phyloP scores from a whole-genome alignment of 2,329 filamentous ascomycete species.

The Lanzia echinophila region DNA sequence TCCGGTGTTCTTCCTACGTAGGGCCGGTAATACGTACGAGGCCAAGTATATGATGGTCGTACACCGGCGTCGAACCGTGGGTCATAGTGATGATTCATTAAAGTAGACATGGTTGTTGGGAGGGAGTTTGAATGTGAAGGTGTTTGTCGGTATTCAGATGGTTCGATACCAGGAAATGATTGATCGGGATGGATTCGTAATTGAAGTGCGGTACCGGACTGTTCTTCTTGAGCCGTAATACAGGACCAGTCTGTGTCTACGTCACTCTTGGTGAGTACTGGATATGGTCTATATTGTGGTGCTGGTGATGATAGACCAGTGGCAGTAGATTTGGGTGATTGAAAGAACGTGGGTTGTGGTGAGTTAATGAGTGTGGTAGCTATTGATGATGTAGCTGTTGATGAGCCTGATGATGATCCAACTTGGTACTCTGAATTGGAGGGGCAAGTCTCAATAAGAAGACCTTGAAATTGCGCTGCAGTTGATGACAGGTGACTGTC shows the following conservation, averaged over 20 bases:
- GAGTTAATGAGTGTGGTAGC: slow-evolving; percentile 7
- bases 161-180: slow-evolving; percentile 15
- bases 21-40: slow-evolving; percentile 22
- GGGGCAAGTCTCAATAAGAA: slow-evolving; percentile 23
- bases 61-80: slow-evolving; percentile 25
- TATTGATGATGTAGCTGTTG: slow-evolving; percentile 15
- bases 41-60: slow-evolving; percentile 29
- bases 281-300: slow-evolving; percentile 24
- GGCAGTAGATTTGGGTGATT: slow-evolving; percentile 3
- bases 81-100: slow-evolving; percentile 30
- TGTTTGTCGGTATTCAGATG: slow-evolving; percentile 10
- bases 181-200: slow-evolving; percentile 24
- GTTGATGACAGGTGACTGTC: slow-evolving; percentile 28
- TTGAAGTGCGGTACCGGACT: slow-evolving; percentile 18
- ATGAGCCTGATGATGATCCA: slow-evolving; percentile 19
- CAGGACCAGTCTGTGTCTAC: slow-evolving; percentile 26
- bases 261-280: slow-evolving; percentile 24
- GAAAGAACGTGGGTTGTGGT: slow-evolving; percentile 10
- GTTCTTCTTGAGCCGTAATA: slow-evolving; percentile 22
- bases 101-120: slow-evolving; percentile 20
- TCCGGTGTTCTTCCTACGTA: neutral
- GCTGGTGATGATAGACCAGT: slow-evolving; percentile 13
- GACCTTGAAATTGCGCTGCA: slow-evolving; percentile 25
- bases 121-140: slow-evolving; percentile 11
- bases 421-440: slow-evolving; percentile 15